Conservation (phyloP, 2,329 filamentous ascomycete genomes). For the Monosporascus sp. region DNA sequence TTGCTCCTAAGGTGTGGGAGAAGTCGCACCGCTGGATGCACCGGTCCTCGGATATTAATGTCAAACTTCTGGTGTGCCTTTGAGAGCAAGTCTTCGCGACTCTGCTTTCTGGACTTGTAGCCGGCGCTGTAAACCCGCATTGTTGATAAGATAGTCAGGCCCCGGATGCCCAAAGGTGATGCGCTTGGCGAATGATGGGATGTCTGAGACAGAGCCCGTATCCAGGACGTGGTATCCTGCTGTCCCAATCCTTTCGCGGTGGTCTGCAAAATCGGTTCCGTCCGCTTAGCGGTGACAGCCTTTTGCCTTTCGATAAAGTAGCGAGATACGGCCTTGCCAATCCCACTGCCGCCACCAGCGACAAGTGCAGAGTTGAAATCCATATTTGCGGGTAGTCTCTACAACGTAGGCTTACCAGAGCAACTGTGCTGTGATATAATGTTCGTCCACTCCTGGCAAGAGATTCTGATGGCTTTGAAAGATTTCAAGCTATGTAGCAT, state of each 20-base stretch:
- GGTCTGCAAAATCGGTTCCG: slow-evolving; percentile 45
- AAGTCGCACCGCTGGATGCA: slow-evolving; percentile 47
- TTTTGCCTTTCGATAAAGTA: slow-evolving; percentile 43
- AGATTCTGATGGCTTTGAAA: too few species aligned
- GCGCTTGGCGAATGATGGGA: slow-evolving; percentile 39
- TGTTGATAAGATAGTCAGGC: slow-evolving; percentile 55
- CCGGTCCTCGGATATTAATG: slow-evolving; percentile 53
- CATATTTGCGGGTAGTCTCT: slow-evolving; percentile 12
- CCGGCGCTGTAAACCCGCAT: slow-evolving; percentile 52
- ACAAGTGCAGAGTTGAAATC: slow-evolving; percentile 41
- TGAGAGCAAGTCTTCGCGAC: slow-evolving; percentile 36
- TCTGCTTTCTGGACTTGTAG: slow-evolving; percentile 37
- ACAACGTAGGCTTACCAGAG: too few species aligned
- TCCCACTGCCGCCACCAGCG: slow-evolving; percentile 47
- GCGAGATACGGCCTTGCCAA: slow-evolving; percentile 43
- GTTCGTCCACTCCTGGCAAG: too few species aligned
- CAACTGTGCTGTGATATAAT: too few species aligned
- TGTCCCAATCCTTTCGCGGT: slow-evolving; percentile 39
- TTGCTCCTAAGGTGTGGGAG: slow-evolving; percentile 44
- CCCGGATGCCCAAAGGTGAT: slow-evolving; percentile 46
- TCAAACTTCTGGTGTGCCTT: slow-evolving; percentile 53
- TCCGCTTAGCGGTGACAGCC: slow-evolving; percentile 49
- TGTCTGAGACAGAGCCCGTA: slow-evolving; percentile 38
- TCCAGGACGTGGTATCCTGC: slow-evolving; percentile 48
- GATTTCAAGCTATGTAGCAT: too few species aligned